Evolutionary conservation across 2,329 filamentous ascomycete species (phyloP).

Genomic region (Trichoderma atroviride): DNA sequence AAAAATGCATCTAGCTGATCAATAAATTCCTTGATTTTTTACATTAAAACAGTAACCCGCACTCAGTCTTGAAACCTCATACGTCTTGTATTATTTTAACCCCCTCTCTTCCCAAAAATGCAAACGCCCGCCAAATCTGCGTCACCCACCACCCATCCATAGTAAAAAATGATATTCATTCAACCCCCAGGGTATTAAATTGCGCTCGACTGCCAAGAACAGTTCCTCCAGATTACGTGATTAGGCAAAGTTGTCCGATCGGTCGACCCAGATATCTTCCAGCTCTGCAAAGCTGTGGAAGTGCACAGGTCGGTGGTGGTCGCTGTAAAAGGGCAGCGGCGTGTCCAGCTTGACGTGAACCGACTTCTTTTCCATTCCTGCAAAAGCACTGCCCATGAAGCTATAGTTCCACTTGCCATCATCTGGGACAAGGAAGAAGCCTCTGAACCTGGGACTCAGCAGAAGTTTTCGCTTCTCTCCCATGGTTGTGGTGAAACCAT

Average conservation of each 20-base stretch:
- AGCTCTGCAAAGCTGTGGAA: slow-evolving; percentile 97
- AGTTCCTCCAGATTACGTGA: not conserved
- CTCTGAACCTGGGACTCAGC: slow-evolving; percentile 88
- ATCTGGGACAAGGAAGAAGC: slow-evolving; percentile 95
- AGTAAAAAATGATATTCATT: not conserved
- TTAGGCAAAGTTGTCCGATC: slow-evolving; percentile 90
- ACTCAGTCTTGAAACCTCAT: not conserved
- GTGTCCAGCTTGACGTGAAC: slow-evolving; percentile 94
- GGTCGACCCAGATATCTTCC: slow-evolving; percentile 95
- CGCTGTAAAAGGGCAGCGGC: slow-evolving; percentile 86
- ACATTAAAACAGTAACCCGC: not conserved
- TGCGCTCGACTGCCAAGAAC: not conserved
- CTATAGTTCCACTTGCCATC: slow-evolving; percentile 94
- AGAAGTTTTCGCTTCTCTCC: slow-evolving; percentile 94
- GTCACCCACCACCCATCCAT: not conserved
- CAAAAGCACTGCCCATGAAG: slow-evolving; percentile 92
- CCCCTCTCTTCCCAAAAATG: not conserved
- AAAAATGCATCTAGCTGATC: not conserved
- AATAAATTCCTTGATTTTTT: not conserved
- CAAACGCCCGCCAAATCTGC: slow-evolving; percentile 20
- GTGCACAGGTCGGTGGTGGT: slow-evolving; percentile 87
- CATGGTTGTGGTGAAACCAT: slow-evolving; percentile 89
- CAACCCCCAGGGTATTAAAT: slow-evolving; percentile 3
- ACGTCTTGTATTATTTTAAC: not conserved
- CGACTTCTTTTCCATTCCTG: slow-evolving; percentile 84